Evolutionary conservation across 495 filamentous ascomycete species (phyloP).

Genomic region (Poronia punctata): DNA sequence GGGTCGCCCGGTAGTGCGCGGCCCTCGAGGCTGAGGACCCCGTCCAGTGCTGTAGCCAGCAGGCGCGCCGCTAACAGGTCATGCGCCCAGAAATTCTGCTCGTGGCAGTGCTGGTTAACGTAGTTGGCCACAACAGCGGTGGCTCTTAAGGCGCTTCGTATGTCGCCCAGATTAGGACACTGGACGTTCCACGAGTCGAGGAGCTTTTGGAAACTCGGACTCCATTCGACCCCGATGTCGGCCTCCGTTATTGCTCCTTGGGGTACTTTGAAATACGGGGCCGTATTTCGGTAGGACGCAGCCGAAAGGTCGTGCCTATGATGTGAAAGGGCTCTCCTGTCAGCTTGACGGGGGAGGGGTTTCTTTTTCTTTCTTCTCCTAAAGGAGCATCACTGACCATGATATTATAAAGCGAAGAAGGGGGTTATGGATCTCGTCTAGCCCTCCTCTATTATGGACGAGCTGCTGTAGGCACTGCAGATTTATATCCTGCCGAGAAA

Average conservation of each 20-base stretch:
- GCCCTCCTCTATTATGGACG: slow-evolving; percentile 16
- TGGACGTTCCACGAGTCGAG: slow-evolving; percentile 14
- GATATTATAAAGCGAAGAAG: slow-evolving; percentile 19
- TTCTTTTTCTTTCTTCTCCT: no score
- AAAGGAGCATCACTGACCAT: slow-evolving; percentile 12
- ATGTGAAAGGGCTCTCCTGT: neutral
- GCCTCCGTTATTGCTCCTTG: slow-evolving; percentile 7
- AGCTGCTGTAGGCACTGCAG: slow-evolving; percentile 19
- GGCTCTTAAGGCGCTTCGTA: slow-evolving; percentile 15
- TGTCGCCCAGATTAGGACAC: slow-evolving; percentile 18
- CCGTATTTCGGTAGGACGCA: slow-evolving; percentile 18
- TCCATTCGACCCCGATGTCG: slow-evolving; percentile 10
- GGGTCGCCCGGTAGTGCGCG: slow-evolving; percentile 13
- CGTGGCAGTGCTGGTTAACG: slow-evolving; percentile 10
- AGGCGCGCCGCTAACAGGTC: slow-evolving; percentile 16
- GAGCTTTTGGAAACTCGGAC: slow-evolving; percentile 10
- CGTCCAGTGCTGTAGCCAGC: slow-evolving; percentile 15
- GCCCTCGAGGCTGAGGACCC: slow-evolving; percentile 17
- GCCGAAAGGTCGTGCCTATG: slow-evolving; percentile 18
- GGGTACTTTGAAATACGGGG: slow-evolving; percentile 14
- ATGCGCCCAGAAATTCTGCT: slow-evolving; percentile 14
- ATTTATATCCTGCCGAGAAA: slow-evolving; percentile 15
- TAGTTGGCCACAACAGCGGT: slow-evolving; percentile 20
- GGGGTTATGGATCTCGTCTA: slow-evolving; percentile 15
- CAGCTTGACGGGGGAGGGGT: neutral